Conservation (phyloP, 305 asterid genomes). For the Fraxinus baroniana region DNA sequence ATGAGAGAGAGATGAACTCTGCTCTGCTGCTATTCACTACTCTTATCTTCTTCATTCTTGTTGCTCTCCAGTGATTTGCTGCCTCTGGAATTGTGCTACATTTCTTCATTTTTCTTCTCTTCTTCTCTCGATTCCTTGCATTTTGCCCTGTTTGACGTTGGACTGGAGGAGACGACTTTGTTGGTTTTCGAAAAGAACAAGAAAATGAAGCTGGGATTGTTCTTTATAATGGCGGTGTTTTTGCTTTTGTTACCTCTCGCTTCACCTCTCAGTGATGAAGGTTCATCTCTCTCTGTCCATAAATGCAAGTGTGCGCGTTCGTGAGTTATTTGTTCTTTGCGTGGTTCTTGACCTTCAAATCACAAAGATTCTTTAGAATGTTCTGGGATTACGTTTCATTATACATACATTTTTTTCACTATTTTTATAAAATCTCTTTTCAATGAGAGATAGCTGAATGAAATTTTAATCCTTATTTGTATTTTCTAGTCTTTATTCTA, state of each 20-base stretch:
- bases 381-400: conserved; percentile 2
- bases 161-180: conserved; percentile 23
- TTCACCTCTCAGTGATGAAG: conserved; percentile 63
- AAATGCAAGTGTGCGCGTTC: background rate
- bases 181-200: conserved; percentile 22
- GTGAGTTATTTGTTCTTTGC: background rate
- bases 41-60: background rate
- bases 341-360: conserved; percentile 16
- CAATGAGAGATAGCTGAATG: background rate
- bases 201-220: conserved; percentile 25
- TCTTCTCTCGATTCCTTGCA: background rate
- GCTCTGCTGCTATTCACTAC: background rate
- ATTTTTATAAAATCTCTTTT: background rate
- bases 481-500: background rate
- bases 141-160: background rate
- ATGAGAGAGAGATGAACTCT: conserved; percentile 27
- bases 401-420: background rate
- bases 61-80: conserved; percentile 2
- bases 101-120: conserved; percentile 10
- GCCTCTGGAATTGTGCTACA: conserved; percentile 18
- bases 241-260: conserved; percentile 38
- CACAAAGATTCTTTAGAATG: conserved; percentile 7
- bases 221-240: conserved; percentile 16
- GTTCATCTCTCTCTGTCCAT: conserved; percentile 25
- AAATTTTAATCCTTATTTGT: background rate